These are phyloP conservation scores for Debaryomyces tyrocola DNA, from an alignment of 805 yeast species.

Conservation along the genomic window DNA sequence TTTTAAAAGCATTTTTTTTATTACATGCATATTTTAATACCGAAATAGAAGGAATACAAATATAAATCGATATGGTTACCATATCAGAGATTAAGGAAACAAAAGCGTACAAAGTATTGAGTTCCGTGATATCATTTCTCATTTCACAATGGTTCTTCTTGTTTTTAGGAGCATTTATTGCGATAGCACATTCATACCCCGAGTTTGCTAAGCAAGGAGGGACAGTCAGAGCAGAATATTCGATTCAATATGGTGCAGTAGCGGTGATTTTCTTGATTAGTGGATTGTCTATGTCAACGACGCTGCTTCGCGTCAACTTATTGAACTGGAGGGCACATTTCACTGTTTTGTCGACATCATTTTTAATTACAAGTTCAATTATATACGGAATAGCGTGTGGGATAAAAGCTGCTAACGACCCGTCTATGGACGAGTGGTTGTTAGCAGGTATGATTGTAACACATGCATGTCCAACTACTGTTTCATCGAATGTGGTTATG, in stretches of 20 bases:
- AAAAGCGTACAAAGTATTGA: constrained; percentile 9
- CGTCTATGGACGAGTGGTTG: constrained; percentile 70
- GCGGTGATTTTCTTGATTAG: constrained; percentile 81
- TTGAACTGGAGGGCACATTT: constrained; percentile 82
- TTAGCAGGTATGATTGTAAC: constrained; percentile 81
- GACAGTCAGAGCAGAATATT: constrained; percentile 66
- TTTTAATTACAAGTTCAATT: constrained; percentile 67
- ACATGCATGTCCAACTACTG: constrained; percentile 89
- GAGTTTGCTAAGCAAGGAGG: constrained; percentile 85
- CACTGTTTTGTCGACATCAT: constrained; percentile 64
- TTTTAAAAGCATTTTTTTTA: no score
- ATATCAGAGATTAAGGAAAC: constrained; percentile 4
- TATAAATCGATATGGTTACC: neutral
- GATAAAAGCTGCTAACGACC: constrained; percentile 56
- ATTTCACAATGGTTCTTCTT: constrained; percentile 74
- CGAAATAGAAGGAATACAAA: no score
- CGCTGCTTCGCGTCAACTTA: constrained; percentile 59
- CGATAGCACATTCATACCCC: constrained; percentile 77
- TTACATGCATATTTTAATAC: no score
- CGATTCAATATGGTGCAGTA: constrained; percentile 84
- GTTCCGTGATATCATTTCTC: constrained; percentile 23
- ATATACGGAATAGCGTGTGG: constrained; percentile 75
- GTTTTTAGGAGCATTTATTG: constrained; percentile 67
- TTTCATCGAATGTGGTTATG: constrained; percentile 90
- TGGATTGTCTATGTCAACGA: constrained; percentile 75